Base-by-base conservation (phyloP, 139 green algal species). In the Cymbomonas tetramitiformis region DNA sequence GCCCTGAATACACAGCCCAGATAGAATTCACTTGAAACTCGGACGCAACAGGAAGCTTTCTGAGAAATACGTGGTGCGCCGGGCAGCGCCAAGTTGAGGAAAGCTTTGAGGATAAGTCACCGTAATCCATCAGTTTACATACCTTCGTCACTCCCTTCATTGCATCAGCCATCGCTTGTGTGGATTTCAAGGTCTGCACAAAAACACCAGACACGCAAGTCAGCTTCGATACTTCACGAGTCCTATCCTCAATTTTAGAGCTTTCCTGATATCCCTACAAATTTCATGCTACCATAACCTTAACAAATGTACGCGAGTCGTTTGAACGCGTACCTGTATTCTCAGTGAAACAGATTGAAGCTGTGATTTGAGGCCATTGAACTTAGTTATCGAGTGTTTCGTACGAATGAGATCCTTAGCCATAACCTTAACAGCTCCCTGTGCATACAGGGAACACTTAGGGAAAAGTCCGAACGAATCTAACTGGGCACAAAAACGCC, bases 351-450 rank as follows among this genome's bases (percentile, higher is more conserved):
- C 83, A 15, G 82, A 89, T 61, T 98, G 91, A 41, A 99, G 76
- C 74, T 99, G 90, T 0, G 79, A 86, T 61, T 96, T 96, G 2
- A 97, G 78, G 9, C 68, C 73, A 61, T 93, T 89, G 60, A 98
- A 86, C 67, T 98, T 98, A 30, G 84, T 96, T 18, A 98, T 86
- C n/a, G 88, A 82, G 59, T 93, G 78, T 30, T 91, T 68, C 66
- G 94, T 99, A n/a, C 92, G 78, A 8, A 99, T 84, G 5, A 99
- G 56, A 3, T 84, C 93, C 69, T 96, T 98, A 24, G 92, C 92
- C 84, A 98, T 95, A 19, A 98, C 86, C 55, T 94, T 90, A 19
- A 96, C 90, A 0, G 91, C 86, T 4, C 90, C 90, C 86, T 95
- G 78, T 19, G 56, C 2, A 26, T 44, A 44, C 15, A 44, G 4